phyloP scores from a whole-genome alignment of 176 grass and related monocot genomes.

The Oryza glumipatula region DNA sequence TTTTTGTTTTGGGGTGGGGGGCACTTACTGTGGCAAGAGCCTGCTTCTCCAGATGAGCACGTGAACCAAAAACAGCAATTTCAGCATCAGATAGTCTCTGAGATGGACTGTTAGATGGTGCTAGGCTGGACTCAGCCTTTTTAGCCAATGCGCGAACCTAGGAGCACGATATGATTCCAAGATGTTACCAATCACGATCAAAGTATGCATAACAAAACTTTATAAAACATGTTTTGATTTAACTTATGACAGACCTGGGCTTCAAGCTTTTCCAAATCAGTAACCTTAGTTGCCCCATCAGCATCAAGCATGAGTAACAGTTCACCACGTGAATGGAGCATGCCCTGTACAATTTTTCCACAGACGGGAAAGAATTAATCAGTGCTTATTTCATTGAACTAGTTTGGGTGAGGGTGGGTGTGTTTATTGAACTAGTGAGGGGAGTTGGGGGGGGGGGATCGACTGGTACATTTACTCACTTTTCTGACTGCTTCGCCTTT shows the following conservation, averaged over 20 bases:
- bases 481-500: constrained; percentile 99
- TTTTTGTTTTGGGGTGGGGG: not conserved
- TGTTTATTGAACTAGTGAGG: no score
- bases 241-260: constrained; percentile 61
- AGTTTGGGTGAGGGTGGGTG: not conserved
- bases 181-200: not conserved
- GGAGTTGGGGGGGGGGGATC: not conserved
- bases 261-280: constrained; percentile 95
- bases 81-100: constrained; percentile 65
- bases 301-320: constrained; percentile 97
- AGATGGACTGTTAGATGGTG: constrained; percentile 39
- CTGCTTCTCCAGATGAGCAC: constrained; percentile 93
- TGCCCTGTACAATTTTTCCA: constrained; percentile 81
- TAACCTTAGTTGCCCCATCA: constrained; percentile 92
- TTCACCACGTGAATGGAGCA: constrained; percentile 94
- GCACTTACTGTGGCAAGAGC: constrained; percentile 89
- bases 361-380: constrained; percentile 53
- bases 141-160: constrained; percentile 64
- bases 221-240: constrained; percentile 26
- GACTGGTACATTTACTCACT: constrained; percentile 49
- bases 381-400: constrained; percentile 18
- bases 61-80: constrained; percentile 92
- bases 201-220: not conserved
- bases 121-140: constrained; percentile 41
- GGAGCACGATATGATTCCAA: not conserved